Evolutionary conservation across 176 grass and related monocot species (phyloP).

Genomic region (Musa itinerans): DNA sequence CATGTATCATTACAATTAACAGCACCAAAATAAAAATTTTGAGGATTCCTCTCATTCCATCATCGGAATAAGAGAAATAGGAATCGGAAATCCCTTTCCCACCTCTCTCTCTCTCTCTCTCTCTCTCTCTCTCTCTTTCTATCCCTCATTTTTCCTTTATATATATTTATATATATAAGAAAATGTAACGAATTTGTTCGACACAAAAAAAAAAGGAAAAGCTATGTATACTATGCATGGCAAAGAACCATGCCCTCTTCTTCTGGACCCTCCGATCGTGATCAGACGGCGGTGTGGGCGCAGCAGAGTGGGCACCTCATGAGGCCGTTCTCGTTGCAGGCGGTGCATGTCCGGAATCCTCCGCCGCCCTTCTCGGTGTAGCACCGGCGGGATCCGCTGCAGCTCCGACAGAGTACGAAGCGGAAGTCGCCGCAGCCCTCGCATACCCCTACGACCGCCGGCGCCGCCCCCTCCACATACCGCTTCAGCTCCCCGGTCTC

Average conservation of each 20-base stretch:
- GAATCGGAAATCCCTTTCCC: too few species aligned
- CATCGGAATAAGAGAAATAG: too few species aligned
- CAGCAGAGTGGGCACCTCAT: conserved; percentile 28
- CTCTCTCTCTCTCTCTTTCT: too few species aligned
- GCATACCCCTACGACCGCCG: conserved; percentile 26
- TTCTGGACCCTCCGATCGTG: conserved; percentile 25
- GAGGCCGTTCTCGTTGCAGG: conserved; percentile 15
- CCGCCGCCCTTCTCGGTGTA: conserved; percentile 56
- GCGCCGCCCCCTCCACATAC: conserved; percentile 28
- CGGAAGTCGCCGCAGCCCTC: conserved; percentile 40
- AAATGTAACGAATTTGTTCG: too few species aligned
- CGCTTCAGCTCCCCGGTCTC: conserved; percentile 54
- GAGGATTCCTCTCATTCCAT: too few species aligned
- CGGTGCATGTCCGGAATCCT: conserved; percentile 54
- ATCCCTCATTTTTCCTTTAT: too few species aligned
- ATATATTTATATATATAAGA: too few species aligned
- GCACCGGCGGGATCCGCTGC: conserved; percentile 49
- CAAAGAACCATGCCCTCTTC: background rate
- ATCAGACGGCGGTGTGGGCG: conserved; percentile 23
- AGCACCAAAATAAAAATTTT: too few species aligned
- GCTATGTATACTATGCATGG: background rate
- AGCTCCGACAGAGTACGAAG: conserved; percentile 50
- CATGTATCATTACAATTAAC: too few species aligned
- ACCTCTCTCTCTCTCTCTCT: too few species aligned
- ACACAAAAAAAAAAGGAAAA: too few species aligned